phyloP scores from a whole-genome alignment of 805 yeast genomes.

The Wickerhamiella occidentalis region DNA sequence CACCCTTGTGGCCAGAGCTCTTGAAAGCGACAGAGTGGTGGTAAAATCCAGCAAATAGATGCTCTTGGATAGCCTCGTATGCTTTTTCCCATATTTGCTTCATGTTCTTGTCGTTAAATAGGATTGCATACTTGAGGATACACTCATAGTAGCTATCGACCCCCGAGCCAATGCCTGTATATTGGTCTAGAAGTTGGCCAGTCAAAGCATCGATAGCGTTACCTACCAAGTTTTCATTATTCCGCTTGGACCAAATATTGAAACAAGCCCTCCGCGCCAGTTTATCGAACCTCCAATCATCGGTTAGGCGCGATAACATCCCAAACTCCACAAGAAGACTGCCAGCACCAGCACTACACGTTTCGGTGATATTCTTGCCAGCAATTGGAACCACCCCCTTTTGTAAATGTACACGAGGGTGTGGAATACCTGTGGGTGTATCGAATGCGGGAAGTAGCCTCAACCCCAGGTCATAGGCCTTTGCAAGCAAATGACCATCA shows the following conservation, averaged over 20 bases:
- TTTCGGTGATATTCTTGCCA: constrained; percentile 35
- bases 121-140: constrained; percentile 61
- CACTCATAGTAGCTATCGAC: constrained; percentile 86
- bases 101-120: constrained; percentile 51
- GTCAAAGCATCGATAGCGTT: constrained; percentile 57
- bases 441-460: constrained; percentile 59
- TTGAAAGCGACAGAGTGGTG: constrained; percentile 44
- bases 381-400: constrained; percentile 33
- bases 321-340: constrained; percentile 74
- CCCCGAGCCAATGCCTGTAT: constrained; percentile 82
- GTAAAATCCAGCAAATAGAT: constrained; percentile 39
- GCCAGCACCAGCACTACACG: constrained; percentile 81
- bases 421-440: constrained; percentile 51
- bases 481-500: constrained; percentile 55
- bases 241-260: constrained; percentile 57
- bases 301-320: constrained; percentile 59
- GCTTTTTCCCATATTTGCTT: constrained; percentile 40
- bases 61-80: constrained; percentile 45
- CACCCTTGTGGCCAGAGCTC: constrained; percentile 38
- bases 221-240: constrained; percentile 54
- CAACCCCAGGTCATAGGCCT: constrained; percentile 68
- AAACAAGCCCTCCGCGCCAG: constrained; percentile 51
- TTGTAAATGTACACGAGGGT: constrained; percentile 63
- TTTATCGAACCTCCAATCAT: constrained; percentile 56
- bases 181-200: constrained; percentile 43